A percentile compares a stretch with the other conserved stretches of the same genome.
phyloP scores from a whole-genome alignment of 1,139 yeast genomes.

The Suhomyces wounanorum region DNA sequence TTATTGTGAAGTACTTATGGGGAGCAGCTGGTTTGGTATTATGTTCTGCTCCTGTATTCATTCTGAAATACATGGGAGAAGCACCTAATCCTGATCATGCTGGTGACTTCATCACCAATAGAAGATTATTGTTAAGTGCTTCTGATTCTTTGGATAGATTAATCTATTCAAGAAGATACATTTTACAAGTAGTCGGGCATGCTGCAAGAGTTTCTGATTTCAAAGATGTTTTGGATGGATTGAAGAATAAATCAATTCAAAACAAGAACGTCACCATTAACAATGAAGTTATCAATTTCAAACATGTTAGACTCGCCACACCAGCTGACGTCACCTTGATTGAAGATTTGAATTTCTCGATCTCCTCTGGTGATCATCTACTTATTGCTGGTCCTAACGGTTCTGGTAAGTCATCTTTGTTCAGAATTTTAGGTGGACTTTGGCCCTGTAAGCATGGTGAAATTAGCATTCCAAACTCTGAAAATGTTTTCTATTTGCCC shows the following conservation, averaged over 20 bases:
- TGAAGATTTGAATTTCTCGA: conserved; percentile 63
- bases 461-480: conserved; percentile 65
- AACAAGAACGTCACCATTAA: conserved; percentile 39
- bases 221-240: conserved; percentile 61
- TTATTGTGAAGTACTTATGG: conserved; percentile 90
- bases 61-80: conserved; percentile 56
- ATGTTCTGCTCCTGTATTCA: conserved; percentile 88
- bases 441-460: conserved; percentile 81
- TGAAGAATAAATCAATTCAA: conserved; percentile 40
- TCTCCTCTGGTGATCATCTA: conserved; percentile 81
- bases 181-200: conserved; percentile 84
- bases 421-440: conserved; percentile 86
- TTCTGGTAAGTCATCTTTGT: conserved; percentile 89
- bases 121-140: conserved; percentile 80
- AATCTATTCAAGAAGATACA: conserved; percentile 80
- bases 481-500: conserved; percentile 84
- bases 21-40: conserved; percentile 91
- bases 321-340: conserved; percentile 82
- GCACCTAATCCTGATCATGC: conserved; percentile 57
- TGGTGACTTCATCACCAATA: conserved; percentile 84
- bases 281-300: conserved; percentile 67
- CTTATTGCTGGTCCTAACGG: conserved; percentile 95
- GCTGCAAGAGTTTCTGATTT: conserved; percentile 75
- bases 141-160: conserved; percentile 88
- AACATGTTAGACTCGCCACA: conserved; percentile 74